Conservation (phyloP, 2,329 filamentous ascomycete genomes). For the Aspergillus bombycis region DNA sequence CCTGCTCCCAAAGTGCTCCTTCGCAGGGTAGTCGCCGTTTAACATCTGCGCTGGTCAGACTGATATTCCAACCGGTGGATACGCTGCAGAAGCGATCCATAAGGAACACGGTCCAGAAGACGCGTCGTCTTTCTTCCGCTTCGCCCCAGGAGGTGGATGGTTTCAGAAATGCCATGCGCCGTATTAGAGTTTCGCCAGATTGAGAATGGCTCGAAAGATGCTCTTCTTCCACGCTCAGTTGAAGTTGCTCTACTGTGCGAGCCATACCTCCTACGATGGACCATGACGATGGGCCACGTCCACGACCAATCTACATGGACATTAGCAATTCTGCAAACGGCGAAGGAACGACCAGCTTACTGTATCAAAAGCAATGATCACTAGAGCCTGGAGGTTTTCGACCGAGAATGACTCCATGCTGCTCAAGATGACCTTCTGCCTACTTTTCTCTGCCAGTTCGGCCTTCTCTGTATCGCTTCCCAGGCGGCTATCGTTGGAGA, state of each 20-base stretch:
- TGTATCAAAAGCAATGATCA: slow-evolving; percentile 40
- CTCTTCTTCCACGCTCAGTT: slow-evolving; percentile 35
- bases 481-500: slow-evolving; percentile 20
- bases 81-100: slow-evolving; percentile 43
- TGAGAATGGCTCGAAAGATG: slow-evolving; percentile 20
- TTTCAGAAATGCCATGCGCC: slow-evolving; percentile 40
- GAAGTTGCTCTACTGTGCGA: slow-evolving; percentile 38
- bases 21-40: slow-evolving; percentile 40
- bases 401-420: slow-evolving; percentile 40
- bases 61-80: slow-evolving; percentile 41
- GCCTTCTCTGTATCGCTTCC: slow-evolving; percentile 13
- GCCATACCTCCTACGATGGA: slow-evolving; percentile 40
- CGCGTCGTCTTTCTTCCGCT: slow-evolving; percentile 38
- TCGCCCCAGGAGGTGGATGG: slow-evolving; percentile 34
- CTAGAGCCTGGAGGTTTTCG: slow-evolving; percentile 39
- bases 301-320: slow-evolving; percentile 32
- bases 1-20: slow-evolving; percentile 36
- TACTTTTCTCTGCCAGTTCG: slow-evolving; percentile 19
- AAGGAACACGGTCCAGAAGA: slow-evolving; percentile 44
- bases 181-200: slow-evolving; percentile 34
- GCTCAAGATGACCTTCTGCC: slow-evolving; percentile 31
- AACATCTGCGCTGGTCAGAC: slow-evolving; percentile 37
- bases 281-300: slow-evolving; percentile 39
- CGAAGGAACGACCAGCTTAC: slow-evolving; percentile 15
- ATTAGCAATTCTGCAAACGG: neutral